Evolutionary conservation across 768 basidiomycete species (phyloP), one percentile per base, ranked within the genome.

Genomic region (Leccinum fibrillosum): DNA sequence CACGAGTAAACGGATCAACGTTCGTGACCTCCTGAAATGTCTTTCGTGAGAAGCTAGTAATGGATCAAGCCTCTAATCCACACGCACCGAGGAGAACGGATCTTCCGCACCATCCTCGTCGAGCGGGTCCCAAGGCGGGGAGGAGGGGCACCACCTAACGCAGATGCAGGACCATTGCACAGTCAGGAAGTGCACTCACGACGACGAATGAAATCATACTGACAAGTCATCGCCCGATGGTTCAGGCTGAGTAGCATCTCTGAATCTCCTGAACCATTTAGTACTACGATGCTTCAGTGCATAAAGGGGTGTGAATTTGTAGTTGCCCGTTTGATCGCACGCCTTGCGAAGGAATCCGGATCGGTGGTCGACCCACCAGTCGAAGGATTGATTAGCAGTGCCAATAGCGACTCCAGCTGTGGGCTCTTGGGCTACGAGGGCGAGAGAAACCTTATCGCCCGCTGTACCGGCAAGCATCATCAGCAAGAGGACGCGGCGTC

Each of bases 41-140:
- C 52, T 21, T 25, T 0, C 4, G 23, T 64, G 44, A 65, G 58
- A 55, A 50, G 8, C 23, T 44, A 19, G n/a, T 11, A 44, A 19
- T 44, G 10, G 42, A 44, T 19, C 19, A 19, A 44, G 10, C 19
- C 19, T 19, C 10, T 44, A 19, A 44, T 44, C 19, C 13, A 55
- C 17, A 52, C 66, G 51, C 23, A 68, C 66, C 9, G 52, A 34
- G 35, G 61, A 64, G 5, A 67, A 53, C 2, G 30, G 56, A 49
- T 70, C 70, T 35, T 70, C 64, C 2, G 5, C 53, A 8, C 69
- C 68, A 2, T 72, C 69, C 28, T 64, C 64, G 11, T 70, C 64
- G 13, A 70, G 64, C 1, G 69, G 69, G 3, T 66, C 62, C 69
- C 70, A 72, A 17, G 69, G 71, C 3, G 59, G 48, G 7, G 28